Conservation (phyloP, 805 yeast species). For the Torulaspora gathmanii region DNA sequence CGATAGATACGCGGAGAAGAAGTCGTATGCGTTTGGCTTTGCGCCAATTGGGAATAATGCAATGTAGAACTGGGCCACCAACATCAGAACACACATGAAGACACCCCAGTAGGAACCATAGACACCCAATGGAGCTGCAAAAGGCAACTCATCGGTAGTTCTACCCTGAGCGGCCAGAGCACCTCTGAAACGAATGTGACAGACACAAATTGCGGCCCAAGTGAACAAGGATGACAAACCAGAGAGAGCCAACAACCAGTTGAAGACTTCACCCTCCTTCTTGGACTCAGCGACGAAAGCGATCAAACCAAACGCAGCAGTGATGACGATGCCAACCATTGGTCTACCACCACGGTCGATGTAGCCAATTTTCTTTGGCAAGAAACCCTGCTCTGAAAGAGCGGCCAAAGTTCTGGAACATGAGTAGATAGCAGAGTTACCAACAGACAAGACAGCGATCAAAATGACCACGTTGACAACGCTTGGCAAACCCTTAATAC, state of each 20-base stretch:
- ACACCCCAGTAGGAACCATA: conserved; percentile 64
- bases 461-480: conserved; percentile 66
- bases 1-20: conserved; percentile 65
- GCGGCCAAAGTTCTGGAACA: conserved; percentile 63
- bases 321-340: conserved; percentile 48
- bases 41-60: conserved; percentile 66
- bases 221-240: conserved; percentile 59
- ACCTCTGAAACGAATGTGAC: conserved; percentile 59
- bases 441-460: conserved; percentile 64
- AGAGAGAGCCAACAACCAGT: conserved; percentile 62
- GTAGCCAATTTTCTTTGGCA: conserved; percentile 55
- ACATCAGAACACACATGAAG: conserved; percentile 51
- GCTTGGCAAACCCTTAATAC: conserved; percentile 58
- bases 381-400: conserved; percentile 57
- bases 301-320: conserved; percentile 51
- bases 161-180: conserved; percentile 66
- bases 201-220: conserved; percentile 56
- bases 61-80: conserved; percentile 77
- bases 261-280: conserved; percentile 51
- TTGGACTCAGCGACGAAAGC: conserved; percentile 54
- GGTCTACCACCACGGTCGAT: conserved; percentile 69
- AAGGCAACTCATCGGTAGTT: conserved; percentile 61
- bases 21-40: conserved; percentile 48
- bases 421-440: conserved; percentile 67
- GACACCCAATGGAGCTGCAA: conserved; percentile 62